Conservation (phyloP, 1,139 yeast species). For the Lodderomyces theae region DNA sequence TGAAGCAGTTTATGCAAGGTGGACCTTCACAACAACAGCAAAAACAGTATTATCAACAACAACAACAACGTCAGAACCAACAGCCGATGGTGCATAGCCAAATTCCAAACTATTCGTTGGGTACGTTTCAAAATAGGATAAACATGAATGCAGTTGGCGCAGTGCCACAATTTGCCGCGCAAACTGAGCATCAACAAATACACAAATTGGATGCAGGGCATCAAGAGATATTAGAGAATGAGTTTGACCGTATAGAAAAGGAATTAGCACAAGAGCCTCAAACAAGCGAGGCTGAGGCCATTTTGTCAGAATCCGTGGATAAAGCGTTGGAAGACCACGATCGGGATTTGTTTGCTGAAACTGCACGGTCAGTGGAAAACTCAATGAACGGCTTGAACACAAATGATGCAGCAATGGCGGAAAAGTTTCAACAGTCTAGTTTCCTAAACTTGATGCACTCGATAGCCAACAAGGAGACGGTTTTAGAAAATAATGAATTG, state of each 20-base stretch:
- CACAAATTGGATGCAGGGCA: conserved; percentile 28
- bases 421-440: conserved; percentile 37
- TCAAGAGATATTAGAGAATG: conserved; percentile 29
- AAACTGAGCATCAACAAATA: conserved; percentile 30
- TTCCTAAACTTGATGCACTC: conserved; percentile 43
- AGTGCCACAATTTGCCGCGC: conserved; percentile 13
- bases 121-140: conserved; percentile 9
- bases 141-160: conserved; percentile 10
- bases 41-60: conserved; percentile 4
- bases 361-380: conserved; percentile 38
- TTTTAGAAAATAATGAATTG: conserved; percentile 41
- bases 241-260: conserved; percentile 36
- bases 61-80: conserved; percentile 14
- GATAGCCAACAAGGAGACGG: conserved; percentile 38
- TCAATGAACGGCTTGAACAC: conserved; percentile 26
- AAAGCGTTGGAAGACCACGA: conserved; percentile 19
- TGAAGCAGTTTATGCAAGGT: conserved; percentile 27
- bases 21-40: conserved; percentile 4
- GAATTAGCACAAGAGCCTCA: conserved; percentile 23
- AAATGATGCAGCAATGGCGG: conserved; percentile 23
- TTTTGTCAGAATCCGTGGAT: conserved; percentile 6
- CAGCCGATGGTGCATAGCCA: conserved; percentile 6
- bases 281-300: conserved; percentile 12
- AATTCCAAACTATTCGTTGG: conserved; percentile 13
- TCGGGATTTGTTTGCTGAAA: conserved; percentile 40